Evolutionary conservation across 371 early-diverging fungal species (phyloP), one percentile per base, ranked within the genome.

Genomic region (Rhizopus sp.): DNA sequence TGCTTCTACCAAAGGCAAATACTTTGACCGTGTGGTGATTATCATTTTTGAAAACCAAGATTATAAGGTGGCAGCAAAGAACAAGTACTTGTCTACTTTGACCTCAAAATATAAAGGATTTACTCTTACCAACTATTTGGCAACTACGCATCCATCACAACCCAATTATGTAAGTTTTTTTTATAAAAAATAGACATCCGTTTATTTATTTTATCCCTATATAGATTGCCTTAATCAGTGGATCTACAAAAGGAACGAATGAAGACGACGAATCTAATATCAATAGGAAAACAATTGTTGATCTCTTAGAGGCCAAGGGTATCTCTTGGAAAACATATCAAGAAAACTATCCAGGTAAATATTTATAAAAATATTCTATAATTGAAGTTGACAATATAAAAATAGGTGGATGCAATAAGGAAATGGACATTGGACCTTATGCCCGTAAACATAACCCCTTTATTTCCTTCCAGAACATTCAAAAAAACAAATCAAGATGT

Each of bases 271-370:
- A 64, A 29, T 62, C 63, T 35, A 70, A 77, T 32, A 53, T 77
- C 57, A 62, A 71, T 48, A 60, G 76, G 3, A 47, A 57, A 17
- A 80, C 44, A 48, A 63, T 88, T 35, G 86, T 83, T n/a, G 88
- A 88, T 62, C 69, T 86, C 4, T 63, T 89, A 40, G 88, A 88
- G 55, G 62, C 72, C 13, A 83, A 80, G 62, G 71, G 75, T 0
- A 61, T 88, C 30, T 66, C 81, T 30, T 90, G 90, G 90, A 86
- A 78, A 60, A 59, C 77, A 9, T 90, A 88, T 59, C 77, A 81
- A 60, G 86, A 90, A 65, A 69, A 80, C 29, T 83, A 78, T 53
- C 81, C 85, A 13, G 82, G 83, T 34, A 63, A 34, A 17, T 1
- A 34, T 3, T 2, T 13, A 34, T 88, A 88, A 88, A 85, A 77